These are phyloP conservation scores for Suillus subalutaceus DNA, from an alignment of 768 basidiomycete genomes.

Conservation along the genomic window DNA sequence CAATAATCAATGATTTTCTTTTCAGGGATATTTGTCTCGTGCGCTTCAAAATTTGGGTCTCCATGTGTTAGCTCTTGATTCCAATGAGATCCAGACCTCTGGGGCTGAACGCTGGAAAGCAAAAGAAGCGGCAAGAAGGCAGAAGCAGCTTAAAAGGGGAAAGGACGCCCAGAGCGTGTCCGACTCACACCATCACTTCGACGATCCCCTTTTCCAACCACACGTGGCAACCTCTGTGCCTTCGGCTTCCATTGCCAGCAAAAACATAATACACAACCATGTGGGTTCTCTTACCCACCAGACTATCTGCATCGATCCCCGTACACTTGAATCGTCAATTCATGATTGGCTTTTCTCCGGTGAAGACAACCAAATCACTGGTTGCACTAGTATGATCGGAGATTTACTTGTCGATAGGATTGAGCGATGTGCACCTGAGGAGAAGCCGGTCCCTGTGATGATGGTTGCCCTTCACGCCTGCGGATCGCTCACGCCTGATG, in stretches of 20 bases:
- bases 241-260: conserved; percentile 4
- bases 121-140: conserved; percentile 24
- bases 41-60: conserved; percentile 38
- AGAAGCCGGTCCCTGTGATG: conserved; percentile 46
- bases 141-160: conserved; percentile 15
- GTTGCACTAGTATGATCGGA: background rate
- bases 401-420: background rate
- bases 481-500: conserved; percentile 70
- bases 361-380: conserved; percentile 2
- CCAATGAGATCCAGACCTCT: conserved; percentile 56
- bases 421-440: background rate
- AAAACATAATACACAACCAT: background rate
- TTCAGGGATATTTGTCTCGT: conserved; percentile 67
- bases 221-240: conserved; percentile 4
- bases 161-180: conserved; percentile 8
- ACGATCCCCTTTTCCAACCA: background rate
- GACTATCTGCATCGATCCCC: conserved; percentile 56
- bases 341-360: conserved; percentile 51
- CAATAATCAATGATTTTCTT: conserved; percentile 7
- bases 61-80: conserved; percentile 70
- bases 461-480: conserved; percentile 77
- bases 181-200: background rate
- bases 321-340: conserved; percentile 47
- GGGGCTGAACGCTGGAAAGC: conserved; percentile 54
- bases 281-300: conserved; percentile 52